phyloP scores from a whole-genome alignment of 140 eudicot genomes.

The Ambrosia hybrid region DNA sequence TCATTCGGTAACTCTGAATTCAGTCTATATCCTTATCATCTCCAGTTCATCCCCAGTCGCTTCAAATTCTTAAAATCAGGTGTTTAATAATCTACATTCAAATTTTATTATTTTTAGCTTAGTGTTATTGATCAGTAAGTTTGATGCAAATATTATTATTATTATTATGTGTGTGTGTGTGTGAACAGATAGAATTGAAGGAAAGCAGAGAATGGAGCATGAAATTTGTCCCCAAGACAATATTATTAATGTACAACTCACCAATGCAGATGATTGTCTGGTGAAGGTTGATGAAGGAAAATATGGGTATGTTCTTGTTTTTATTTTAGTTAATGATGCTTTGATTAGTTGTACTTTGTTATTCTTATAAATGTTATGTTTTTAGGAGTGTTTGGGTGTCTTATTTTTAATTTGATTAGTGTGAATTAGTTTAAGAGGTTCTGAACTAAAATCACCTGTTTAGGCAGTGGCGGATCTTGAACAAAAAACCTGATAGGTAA shows the following conservation, averaged over 20 bases:
- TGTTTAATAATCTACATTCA: slow-evolving; percentile 27
- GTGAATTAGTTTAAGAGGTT: not conserved
- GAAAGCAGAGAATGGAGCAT: not conserved
- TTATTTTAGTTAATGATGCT: slow-evolving; percentile 10
- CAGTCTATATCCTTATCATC: not conserved
- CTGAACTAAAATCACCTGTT: too few species aligned
- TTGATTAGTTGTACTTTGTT: slow-evolving; percentile 5
- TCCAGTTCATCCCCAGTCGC: slow-evolving; percentile 10
- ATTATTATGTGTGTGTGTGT: too few species aligned
- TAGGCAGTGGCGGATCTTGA: too few species aligned
- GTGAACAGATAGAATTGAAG: not conserved
- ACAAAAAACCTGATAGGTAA: too few species aligned
- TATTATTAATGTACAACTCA: slow-evolving; percentile 9
- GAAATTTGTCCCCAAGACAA: slow-evolving; percentile 17
- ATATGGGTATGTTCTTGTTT: slow-evolving; percentile 34
- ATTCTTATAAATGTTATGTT: not conserved
- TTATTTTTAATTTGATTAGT: not conserved
- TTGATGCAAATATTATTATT: too few species aligned
- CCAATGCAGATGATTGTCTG: slow-evolving; percentile 22
- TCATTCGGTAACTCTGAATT: slow-evolving; percentile 1
- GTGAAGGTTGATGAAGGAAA: slow-evolving; percentile 26
- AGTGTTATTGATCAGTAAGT: too few species aligned
- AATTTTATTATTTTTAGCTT: too few species aligned
- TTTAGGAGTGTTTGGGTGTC: slow-evolving; percentile 15
- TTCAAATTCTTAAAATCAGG: slow-evolving; percentile 28